phyloP scores from a whole-genome alignment of 495 filamentous ascomycete species.

The Baudoinia panamericana region DNA sequence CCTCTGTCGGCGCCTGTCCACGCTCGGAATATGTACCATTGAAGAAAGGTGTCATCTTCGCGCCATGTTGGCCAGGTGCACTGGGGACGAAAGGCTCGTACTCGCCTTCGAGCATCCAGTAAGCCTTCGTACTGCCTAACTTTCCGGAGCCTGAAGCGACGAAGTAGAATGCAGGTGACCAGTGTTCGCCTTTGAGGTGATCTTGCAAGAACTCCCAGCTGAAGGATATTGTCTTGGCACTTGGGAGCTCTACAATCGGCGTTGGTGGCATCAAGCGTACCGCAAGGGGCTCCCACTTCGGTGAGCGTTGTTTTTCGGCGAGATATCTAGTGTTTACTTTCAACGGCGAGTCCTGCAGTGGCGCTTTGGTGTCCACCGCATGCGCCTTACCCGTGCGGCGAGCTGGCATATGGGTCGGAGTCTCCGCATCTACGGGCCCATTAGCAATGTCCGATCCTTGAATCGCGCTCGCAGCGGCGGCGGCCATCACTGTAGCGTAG shows the following conservation, averaged over 20 bases:
- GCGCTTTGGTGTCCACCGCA: neutral
- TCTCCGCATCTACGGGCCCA: neutral
- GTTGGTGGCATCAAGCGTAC: conserved; percentile 13
- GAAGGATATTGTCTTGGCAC: conserved; percentile 18
- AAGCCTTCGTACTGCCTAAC: conserved; percentile 13
- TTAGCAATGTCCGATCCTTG: neutral
- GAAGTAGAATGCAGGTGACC: conserved; percentile 27
- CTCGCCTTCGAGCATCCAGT: conserved; percentile 25
- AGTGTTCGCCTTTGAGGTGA: conserved; percentile 21
- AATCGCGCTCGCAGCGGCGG: neutral
- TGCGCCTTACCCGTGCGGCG: neutral
- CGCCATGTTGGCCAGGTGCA: conserved; percentile 26
- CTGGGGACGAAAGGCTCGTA: conserved; percentile 26
- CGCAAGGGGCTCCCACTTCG: conserved; percentile 16
- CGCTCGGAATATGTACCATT: conserved; percentile 17
- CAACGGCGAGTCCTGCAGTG: neutral
- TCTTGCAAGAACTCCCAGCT: conserved; percentile 24
- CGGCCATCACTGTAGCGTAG: neutral
- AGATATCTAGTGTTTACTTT: no score
- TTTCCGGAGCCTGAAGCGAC: conserved; percentile 12
- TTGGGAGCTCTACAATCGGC: neutral
- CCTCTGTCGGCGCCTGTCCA: conserved; percentile 12
- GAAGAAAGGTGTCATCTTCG: conserved; percentile 30
- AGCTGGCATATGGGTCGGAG: conserved; percentile 1
- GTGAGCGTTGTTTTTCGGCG: no score